Evolutionary conservation across 2,329 filamentous ascomycete genomes (phyloP).

Genomic region (Lecanosticta acicola): DNA sequence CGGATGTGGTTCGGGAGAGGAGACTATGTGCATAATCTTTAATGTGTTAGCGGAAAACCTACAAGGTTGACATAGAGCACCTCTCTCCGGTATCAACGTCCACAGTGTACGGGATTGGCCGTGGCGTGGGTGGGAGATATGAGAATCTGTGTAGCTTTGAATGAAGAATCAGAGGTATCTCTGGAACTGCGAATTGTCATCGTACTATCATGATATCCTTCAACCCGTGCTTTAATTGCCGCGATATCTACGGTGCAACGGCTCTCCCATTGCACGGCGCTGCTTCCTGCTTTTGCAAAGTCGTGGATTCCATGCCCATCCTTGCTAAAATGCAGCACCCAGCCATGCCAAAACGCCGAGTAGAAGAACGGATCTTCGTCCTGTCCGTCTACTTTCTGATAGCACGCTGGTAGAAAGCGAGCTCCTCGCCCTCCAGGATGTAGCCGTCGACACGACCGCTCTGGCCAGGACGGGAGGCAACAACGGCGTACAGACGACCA

Average conservation of each 20-base stretch:
- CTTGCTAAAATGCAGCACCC: conserved; percentile 17
- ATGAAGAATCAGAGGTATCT: no score
- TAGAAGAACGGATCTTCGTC: conserved; percentile 10
- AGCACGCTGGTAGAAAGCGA: conserved; percentile 99
- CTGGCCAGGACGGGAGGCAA: conserved; percentile 92
- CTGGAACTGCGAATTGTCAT: neutral
- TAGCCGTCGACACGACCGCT: conserved; percentile 95
- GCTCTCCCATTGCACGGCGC: conserved; percentile 6
- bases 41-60: no score
- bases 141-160: no score
- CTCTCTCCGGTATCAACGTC: no score
- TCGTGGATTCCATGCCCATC: conserved; percentile 16
- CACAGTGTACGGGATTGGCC: no score
- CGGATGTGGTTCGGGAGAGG: no score
- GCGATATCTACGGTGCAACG: conserved; percentile 9
- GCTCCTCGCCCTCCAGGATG: conserved; percentile 97
- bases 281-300: conserved; percentile 11
- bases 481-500: conserved; percentile 89
- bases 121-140: no score
- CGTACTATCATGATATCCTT: neutral
- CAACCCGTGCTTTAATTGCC: conserved; percentile 10
- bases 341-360: conserved; percentile 24
- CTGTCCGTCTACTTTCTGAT: conserved; percentile 82
- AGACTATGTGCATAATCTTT: no score
- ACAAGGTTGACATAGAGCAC: no score